Evolutionary conservation across 2,329 filamentous ascomycete genomes (phyloP).

Genomic region (Ascomycota sp.): DNA sequence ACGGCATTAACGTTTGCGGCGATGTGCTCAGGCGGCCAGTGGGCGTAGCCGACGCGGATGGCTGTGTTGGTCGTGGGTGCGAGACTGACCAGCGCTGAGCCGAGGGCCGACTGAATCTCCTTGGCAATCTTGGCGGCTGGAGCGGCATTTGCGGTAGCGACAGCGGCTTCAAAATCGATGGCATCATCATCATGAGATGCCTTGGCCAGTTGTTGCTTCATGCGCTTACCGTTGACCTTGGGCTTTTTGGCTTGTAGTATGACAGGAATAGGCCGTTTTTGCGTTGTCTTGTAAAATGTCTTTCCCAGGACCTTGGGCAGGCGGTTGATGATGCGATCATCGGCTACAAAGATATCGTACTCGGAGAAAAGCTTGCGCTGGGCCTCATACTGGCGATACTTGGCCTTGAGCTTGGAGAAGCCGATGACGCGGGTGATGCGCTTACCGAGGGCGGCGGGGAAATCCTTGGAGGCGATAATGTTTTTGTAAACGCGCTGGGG

Average conservation of each 20-base stretch:
- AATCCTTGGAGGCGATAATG: slow-evolving; percentile 52
- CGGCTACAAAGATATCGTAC: slow-evolving; percentile 85
- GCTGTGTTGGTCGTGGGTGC: slow-evolving; percentile 61
- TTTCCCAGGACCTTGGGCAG: slow-evolving; percentile 71
- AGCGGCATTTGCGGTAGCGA: slow-evolving; percentile 21
- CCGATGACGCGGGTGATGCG: slow-evolving; percentile 63
- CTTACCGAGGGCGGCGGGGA: slow-evolving; percentile 44
- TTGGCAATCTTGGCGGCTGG: slow-evolving; percentile 47
- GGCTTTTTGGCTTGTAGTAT: slow-evolving; percentile 41
- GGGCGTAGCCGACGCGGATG: slow-evolving; percentile 57
- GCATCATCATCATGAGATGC: too few species aligned
- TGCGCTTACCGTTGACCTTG: slow-evolving; percentile 37
- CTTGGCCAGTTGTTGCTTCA: slow-evolving; percentile 30
- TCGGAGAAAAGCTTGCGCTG: slow-evolving; percentile 65
- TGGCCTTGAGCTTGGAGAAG: slow-evolving; percentile 55
- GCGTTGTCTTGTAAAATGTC: slow-evolving; percentile 68
- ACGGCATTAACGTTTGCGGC: slow-evolving; percentile 65
- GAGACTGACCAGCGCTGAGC: slow-evolving; percentile 62
- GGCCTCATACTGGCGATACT: slow-evolving; percentile 77
- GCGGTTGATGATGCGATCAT: slow-evolving; percentile 60
- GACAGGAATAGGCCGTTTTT: slow-evolving; percentile 75
- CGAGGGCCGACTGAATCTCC: slow-evolving; percentile 62
- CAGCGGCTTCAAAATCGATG: slow-evolving; percentile 6
- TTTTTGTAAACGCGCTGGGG: slow-evolving; percentile 81
- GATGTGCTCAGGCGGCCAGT: slow-evolving; percentile 55